Evolutionary conservation across 1,284 basidiomycete species (phyloP).

Genomic region (Hemileia vastatrix): DNA sequence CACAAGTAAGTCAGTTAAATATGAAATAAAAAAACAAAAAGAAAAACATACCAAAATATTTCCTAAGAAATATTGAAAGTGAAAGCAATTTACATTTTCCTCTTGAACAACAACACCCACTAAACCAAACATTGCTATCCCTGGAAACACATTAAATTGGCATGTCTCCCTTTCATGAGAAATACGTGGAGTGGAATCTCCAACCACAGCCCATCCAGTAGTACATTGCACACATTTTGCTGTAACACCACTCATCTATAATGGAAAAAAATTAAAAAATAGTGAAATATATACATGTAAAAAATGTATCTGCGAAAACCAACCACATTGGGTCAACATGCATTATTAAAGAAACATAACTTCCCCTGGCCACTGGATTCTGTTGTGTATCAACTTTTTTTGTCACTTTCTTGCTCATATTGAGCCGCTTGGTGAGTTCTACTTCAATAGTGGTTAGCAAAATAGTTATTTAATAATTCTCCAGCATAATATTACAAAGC

Average conservation of each 20-base stretch:
- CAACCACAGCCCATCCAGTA: not conserved
- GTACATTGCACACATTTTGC: not conserved
- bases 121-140: not conserved
- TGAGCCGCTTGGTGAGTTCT: too few species aligned
- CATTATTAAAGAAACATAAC: too few species aligned
- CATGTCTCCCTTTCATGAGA: not conserved
- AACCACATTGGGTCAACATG: too few species aligned
- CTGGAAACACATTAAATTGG: slow-evolving; percentile 1
- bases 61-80: slow-evolving; percentile 3
- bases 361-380: too few species aligned
- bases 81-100: not conserved
- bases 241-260: not conserved
- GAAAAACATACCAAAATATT: not conserved
- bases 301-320: too few species aligned
- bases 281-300: too few species aligned
- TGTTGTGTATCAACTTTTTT: too few species aligned
- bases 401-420: too few species aligned
- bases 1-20: not conserved
- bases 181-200: not conserved
- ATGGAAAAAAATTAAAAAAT: too few species aligned
- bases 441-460: too few species aligned
- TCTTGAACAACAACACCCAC: not conserved
- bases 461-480: too few species aligned
- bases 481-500: too few species aligned
- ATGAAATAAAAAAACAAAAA: not conserved